A percentile compares a stretch with the other conserved stretches of the same genome.
Evolutionary conservation across 495 filamentous ascomycete genomes (phyloP).

Genomic region (Aspergillus nanangensis): DNA sequence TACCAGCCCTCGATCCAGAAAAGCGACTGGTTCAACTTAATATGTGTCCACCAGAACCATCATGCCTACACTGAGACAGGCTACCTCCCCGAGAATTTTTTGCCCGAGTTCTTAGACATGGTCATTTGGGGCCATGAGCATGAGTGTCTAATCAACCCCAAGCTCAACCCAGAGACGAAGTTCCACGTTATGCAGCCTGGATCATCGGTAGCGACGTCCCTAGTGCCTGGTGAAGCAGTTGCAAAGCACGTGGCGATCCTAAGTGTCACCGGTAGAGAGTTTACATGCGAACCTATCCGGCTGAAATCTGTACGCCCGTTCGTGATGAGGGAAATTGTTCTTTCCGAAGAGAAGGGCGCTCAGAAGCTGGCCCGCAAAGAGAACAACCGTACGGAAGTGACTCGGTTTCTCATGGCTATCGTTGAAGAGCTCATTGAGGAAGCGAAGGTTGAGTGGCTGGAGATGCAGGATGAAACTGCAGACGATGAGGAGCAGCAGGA

Average conservation of each 20-base stretch:
- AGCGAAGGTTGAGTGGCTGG: slow-evolving; percentile 76
- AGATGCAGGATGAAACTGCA: slow-evolving; percentile 55
- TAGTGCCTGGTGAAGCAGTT: slow-evolving; percentile 86
- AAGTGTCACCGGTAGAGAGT: slow-evolving; percentile 76
- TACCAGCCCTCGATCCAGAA: slow-evolving; percentile 79
- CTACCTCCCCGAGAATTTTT: slow-evolving; percentile 90
- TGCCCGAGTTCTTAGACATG: slow-evolving; percentile 87
- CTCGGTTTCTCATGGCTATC: slow-evolving; percentile 65
- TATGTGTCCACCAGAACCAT: slow-evolving; percentile 96
- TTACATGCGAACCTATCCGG: slow-evolving; percentile 73
- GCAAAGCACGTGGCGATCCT: slow-evolving; percentile 87
- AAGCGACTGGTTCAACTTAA: slow-evolving; percentile 93
- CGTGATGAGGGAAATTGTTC: slow-evolving; percentile 74
- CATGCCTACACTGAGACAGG: slow-evolving; percentile 83
- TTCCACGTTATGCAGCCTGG: slow-evolving; percentile 98
- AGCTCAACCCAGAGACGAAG: slow-evolving; percentile 74
- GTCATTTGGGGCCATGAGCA: slow-evolving; percentile 98
- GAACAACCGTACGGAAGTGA: slow-evolving; percentile 77
- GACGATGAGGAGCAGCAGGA: slow-evolving; percentile 51
- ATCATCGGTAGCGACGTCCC: slow-evolving; percentile 90
- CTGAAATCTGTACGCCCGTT: slow-evolving; percentile 90
- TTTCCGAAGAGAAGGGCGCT: slow-evolving; percentile 71
- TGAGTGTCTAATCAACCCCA: slow-evolving; percentile 86
- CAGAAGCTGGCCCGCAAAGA: slow-evolving; percentile 73
- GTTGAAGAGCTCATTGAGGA: slow-evolving; percentile 84